phyloP scores from a whole-genome alignment of 192 early-diverging fungal species.

The Backusella macrospora region DNA sequence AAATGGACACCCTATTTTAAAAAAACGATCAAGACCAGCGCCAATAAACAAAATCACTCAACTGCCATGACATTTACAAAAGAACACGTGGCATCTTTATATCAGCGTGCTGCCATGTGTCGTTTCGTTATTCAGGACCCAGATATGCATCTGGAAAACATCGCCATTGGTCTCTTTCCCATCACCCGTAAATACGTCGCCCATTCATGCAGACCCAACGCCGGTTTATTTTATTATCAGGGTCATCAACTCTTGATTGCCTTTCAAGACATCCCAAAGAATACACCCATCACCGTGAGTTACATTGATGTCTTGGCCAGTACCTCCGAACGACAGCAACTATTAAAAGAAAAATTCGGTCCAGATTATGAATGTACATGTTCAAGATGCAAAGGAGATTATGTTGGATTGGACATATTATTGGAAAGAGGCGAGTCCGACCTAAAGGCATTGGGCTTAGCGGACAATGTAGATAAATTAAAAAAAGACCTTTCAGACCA shows the following conservation, averaged over 20 bases:
- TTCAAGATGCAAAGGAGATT: constrained; percentile 7
- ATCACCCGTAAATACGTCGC: constrained; percentile 60
- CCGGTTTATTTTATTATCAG: constrained; percentile 56
- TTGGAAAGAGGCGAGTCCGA: neutral
- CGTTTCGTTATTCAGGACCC: constrained; percentile 24
- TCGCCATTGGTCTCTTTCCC: constrained; percentile 40
- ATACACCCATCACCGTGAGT: constrained; percentile 57
- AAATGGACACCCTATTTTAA: neutral
- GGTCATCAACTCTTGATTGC: constrained; percentile 51
- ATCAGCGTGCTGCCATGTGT: neutral
- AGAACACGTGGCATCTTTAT: neutral
- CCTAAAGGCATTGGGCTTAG: neutral
- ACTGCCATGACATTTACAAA: too few species aligned
- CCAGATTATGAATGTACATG: constrained; percentile 22
- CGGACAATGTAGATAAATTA: neutral
- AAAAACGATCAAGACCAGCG: too few species aligned
- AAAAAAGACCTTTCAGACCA: constrained; percentile 1
- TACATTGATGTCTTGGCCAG: constrained; percentile 59
- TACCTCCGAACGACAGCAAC: constrained; percentile 21
- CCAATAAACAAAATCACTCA: too few species aligned
- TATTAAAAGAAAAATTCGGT: constrained; percentile 17
- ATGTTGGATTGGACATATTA: neutral
- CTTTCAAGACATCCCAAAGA: constrained; percentile 53
- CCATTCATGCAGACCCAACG: constrained; percentile 72
- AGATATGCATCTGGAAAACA: constrained; percentile 12